Evolutionary conservation across 2,329 filamentous ascomycete species (phyloP).

Genomic region (Fusarium domesticum): DNA sequence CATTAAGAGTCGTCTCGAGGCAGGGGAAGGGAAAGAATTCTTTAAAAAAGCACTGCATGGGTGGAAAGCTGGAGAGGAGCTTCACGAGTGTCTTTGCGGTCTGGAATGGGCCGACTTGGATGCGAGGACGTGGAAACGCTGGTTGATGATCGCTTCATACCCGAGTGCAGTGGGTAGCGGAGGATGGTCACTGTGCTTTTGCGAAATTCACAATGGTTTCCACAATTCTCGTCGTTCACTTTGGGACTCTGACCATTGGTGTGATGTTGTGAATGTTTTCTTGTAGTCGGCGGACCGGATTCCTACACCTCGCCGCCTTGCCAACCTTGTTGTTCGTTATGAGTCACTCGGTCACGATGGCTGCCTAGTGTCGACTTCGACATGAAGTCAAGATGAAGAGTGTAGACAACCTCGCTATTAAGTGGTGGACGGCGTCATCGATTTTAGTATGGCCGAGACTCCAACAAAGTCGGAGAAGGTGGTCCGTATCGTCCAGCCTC

Average conservation of each 20-base stretch:
- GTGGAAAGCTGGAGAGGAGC: conserved; percentile 57
- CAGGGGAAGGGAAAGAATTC: conserved; percentile 29
- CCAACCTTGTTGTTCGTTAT: not conserved
- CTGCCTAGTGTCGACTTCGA: no score
- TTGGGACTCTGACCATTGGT: conserved; percentile 13
- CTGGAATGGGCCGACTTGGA: conserved; percentile 37
- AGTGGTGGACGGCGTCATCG: not conserved
- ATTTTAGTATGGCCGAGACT: not conserved
- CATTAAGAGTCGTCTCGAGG: conserved; percentile 40
- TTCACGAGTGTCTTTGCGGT: conserved; percentile 53
- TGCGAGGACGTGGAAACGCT: conserved; percentile 62
- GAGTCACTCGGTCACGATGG: not conserved
- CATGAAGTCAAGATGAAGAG: not conserved
- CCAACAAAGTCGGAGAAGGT: not conserved
- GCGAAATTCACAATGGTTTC: conserved; percentile 59
- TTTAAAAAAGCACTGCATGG: conserved; percentile 50
- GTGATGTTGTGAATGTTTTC: conserved; percentile 19
- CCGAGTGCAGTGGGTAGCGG: conserved; percentile 48
- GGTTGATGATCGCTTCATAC: conserved; percentile 63
- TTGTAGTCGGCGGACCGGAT: not conserved
- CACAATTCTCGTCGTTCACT: conserved; percentile 32
- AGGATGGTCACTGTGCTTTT: conserved; percentile 53
- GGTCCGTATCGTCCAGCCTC: not conserved
- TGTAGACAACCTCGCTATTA: not conserved
- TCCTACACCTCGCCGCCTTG: not conserved